phyloP scores from a whole-genome alignment of 805 yeast genomes.

The Wickerhamomyces queroliae region DNA sequence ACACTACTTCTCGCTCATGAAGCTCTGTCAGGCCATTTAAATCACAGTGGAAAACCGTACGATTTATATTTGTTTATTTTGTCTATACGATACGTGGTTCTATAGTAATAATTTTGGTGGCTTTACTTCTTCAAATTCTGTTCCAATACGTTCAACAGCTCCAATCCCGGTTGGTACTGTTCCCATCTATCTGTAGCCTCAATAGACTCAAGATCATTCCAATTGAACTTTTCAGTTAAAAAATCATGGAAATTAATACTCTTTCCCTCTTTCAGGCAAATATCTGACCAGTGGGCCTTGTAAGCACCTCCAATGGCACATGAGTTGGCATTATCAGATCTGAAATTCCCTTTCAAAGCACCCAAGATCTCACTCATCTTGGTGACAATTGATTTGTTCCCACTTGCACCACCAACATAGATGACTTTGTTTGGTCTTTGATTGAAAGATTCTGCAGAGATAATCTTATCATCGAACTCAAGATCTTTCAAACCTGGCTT shows the following conservation, averaged over 20 bases:
- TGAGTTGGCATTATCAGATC: slow-evolving; percentile 77
- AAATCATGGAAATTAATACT: slow-evolving; percentile 35
- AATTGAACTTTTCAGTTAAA: slow-evolving; percentile 40
- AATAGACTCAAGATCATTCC: slow-evolving; percentile 30
- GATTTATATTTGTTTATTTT: no score
- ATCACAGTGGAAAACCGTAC: no score
- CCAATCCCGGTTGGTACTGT: slow-evolving; percentile 23
- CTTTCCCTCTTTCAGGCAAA: slow-evolving; percentile 14
- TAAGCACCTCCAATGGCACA: slow-evolving; percentile 92
- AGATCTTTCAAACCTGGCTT: slow-evolving; percentile 2
- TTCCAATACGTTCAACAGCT: slow-evolving; percentile 26
- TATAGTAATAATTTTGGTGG: not conserved
- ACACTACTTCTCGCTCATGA: no score
- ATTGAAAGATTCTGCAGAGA: slow-evolving; percentile 13
- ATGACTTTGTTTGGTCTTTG: slow-evolving; percentile 62
- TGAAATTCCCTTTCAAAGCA: slow-evolving; percentile 50
- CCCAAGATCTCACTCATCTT: slow-evolving; percentile 71
- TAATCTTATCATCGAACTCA: slow-evolving; percentile 30
- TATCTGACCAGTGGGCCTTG: slow-evolving; percentile 69
- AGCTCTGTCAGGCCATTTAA: no score
- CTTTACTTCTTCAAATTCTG: slow-evolving; percentile 8
- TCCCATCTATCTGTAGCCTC: slow-evolving; percentile 24
- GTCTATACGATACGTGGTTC: no score
- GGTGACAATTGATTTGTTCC: slow-evolving; percentile 59
- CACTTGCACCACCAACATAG: slow-evolving; percentile 87